Evolutionary conservation across 2,329 filamentous ascomycete genomes (phyloP).

Genomic region (Phialocephala subalpina): DNA sequence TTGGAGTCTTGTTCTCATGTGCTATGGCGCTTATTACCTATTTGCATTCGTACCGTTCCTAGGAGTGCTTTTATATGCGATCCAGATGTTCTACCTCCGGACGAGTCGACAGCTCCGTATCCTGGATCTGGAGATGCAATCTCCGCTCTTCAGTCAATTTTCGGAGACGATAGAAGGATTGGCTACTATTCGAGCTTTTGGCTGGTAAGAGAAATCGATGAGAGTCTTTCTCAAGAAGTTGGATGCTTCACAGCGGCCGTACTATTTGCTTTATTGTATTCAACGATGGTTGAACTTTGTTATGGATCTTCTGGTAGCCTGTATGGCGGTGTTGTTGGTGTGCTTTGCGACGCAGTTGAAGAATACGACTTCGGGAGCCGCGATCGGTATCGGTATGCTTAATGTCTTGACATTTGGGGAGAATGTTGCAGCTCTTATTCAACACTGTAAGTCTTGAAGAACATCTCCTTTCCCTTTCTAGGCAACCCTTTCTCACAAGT

Average conservation of each 20-base stretch:
- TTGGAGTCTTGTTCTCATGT: conserved; percentile 6
- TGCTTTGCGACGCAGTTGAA: conserved; percentile 42
- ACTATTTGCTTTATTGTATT: conserved; percentile 62
- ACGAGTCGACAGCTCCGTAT: conserved; percentile 56
- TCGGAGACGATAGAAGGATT: conserved; percentile 52
- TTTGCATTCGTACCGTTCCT: conserved; percentile 51
- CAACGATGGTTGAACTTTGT: conserved; percentile 64
- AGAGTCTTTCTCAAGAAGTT: conserved; percentile 53
- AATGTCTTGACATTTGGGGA: conserved; percentile 35
- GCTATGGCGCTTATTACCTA: neutral
- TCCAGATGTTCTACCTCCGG: conserved; percentile 52
- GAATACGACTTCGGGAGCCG: conserved; percentile 27
- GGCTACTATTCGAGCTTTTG: conserved; percentile 53
- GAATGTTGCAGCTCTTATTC: conserved; percentile 19
- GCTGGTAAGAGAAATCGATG: conserved; percentile 45
- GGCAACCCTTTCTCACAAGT: too few relatives aligned
- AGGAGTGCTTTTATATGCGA: conserved; percentile 39
- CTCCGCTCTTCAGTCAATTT: conserved; percentile 54
- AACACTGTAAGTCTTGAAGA: neutral
- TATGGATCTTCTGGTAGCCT: conserved; percentile 25
- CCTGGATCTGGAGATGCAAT: conserved; percentile 51
- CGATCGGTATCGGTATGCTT: conserved; percentile 38
- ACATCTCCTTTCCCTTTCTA: neutral
- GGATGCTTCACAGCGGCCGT: conserved; percentile 62
- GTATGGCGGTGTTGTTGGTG: conserved; percentile 41